Base-by-base conservation (phyloP, 805 yeast species). In the Candida xyloterini region DNA sequence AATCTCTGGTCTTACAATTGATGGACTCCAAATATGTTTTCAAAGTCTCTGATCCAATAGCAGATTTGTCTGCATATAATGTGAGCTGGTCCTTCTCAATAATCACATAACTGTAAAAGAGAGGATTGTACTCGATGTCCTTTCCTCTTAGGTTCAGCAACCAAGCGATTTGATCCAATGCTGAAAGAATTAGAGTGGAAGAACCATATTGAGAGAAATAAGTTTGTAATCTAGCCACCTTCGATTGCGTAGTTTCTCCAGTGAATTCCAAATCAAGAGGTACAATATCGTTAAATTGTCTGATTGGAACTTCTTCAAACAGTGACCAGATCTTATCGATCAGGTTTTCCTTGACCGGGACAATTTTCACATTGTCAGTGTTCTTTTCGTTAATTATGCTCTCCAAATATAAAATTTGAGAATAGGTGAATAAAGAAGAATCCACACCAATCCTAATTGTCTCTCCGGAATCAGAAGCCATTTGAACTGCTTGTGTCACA, bases 151-250 rank as follows among this genome's bases (percentile, higher is more conserved):
- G 65, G 56, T 91, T 91, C 56, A 89, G 74, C 30, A 89, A 64
- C 96, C 96, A 90, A 7, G 95, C 93, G 46, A 89, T 78, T 51
- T 90, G 96, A 65, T 91, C 97, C 37, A 90, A 63, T 4, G 78
- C 69, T 40, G 70, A 63, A 6, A 74, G 59, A 9, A 76, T 66
- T 38, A 65, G 27, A 1, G 59, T 50, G 7, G 49, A 35, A 10
- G 53, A 48, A 3, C 51, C 51, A 38, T 50, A 42, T 22, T 56
- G 65, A 62, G 60, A 40, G 38, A 54, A 53, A 53, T 79, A 60
- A 9, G 56, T 43, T 33, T 68, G 45, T 22, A 82, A 63, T 40
- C 74, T 72, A 1, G 53, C 54, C 28, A 86, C 62, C 59, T 93
- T 93, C 2, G 73, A 67, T 28, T 63, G 55, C 27, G 78, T 74